Conservation (phyloP, 2,329 filamentous ascomycete species). For the Microsporum audouinii region DNA sequence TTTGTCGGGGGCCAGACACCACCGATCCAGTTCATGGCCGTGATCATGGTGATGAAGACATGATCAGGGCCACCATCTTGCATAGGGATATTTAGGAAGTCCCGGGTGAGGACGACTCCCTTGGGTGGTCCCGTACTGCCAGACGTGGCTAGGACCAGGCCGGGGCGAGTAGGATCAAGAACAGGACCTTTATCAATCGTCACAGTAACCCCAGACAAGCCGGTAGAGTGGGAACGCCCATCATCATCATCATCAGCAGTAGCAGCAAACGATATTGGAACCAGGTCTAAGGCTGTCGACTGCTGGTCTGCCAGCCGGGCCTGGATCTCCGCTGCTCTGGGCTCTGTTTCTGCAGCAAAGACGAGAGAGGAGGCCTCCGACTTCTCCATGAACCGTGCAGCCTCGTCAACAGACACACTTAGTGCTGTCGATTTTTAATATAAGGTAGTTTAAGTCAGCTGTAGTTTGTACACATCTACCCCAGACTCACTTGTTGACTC, state of each 20-base stretch:
- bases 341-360: background rate
- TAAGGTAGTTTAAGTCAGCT: background rate
- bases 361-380: background rate
- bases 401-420: background rate
- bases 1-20: background rate
- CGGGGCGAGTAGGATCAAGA: constrained; percentile 15
- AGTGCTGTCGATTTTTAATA: background rate
- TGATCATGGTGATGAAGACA: background rate
- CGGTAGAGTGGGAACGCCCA: background rate
- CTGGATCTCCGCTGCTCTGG: background rate
- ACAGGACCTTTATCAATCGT: background rate
- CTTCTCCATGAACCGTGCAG: background rate
- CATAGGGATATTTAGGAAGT: background rate
- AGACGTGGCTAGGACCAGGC: constrained; percentile 35
- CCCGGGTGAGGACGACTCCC: constrained; percentile 19
- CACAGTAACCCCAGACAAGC: background rate
- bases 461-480: background rate
- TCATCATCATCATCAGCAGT: background rate
- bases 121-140: constrained; percentile 39
- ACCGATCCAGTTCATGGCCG: background rate
- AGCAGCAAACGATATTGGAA: background rate
- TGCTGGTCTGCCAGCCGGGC: background rate
- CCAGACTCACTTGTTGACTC: background rate
- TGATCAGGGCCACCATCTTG: background rate
- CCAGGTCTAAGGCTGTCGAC: background rate